Evolutionary conservation across 2,329 filamentous ascomycete genomes (phyloP).

Genomic region (Monilinia polystroma): DNA sequence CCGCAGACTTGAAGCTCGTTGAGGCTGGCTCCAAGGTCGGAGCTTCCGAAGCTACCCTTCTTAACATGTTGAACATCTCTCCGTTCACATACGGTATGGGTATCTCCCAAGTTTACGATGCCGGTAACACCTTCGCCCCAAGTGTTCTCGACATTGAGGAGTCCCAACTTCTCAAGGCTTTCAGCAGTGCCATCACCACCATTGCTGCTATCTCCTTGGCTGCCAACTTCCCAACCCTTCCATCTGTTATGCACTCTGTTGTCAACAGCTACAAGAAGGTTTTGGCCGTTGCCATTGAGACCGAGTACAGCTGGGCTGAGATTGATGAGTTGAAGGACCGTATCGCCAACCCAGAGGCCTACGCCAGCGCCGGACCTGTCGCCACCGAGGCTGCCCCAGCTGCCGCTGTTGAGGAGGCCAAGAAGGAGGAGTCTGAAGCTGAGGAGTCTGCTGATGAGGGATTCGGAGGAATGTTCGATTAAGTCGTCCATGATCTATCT

Average conservation of each 20-base stretch:
- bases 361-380: conserved; percentile 77
- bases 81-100: conserved; percentile 99
- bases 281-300: conserved; percentile 83
- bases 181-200: conserved; percentile 78
- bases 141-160: conserved; percentile 90
- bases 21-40: conserved; percentile 93
- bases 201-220: conserved; percentile 91
- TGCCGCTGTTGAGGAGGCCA: conserved; percentile 53
- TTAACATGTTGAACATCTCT: conserved; percentile 99
- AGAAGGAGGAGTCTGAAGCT: conserved; percentile 64
- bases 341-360: conserved; percentile 97
- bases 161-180: conserved; percentile 83
- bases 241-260: conserved; percentile 93
- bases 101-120: conserved; percentile 94
- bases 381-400: conserved; percentile 55
- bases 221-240: conserved; percentile 90
- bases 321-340: conserved; percentile 99
- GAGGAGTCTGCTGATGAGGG: conserved; percentile 60
- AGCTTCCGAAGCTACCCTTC: conserved; percentile 95
- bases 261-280: conserved; percentile 99
- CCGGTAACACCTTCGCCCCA: conserved; percentile 87
- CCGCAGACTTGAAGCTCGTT: conserved; percentile 94
- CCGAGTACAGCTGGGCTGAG: conserved; percentile 90
- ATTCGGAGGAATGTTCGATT: conserved; percentile 80
- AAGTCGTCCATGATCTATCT: conserved; percentile 41